Base-by-base conservation (phyloP, 2,329 filamentous ascomycete genomes). In the Aulographum hederae region DNA sequence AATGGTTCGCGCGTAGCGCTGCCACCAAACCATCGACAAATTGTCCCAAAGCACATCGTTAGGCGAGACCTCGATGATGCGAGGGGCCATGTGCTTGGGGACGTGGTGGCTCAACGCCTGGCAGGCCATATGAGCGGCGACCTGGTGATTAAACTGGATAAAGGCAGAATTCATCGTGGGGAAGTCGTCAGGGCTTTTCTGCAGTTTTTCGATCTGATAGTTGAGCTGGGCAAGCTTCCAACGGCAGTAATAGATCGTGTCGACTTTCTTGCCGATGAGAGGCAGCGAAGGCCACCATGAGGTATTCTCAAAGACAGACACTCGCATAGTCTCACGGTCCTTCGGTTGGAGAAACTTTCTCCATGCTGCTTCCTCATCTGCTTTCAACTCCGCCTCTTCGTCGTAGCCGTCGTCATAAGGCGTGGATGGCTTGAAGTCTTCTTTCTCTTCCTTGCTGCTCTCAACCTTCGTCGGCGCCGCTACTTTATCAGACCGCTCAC, bases 141-240 rank as follows among this genome's bases (percentile, higher is more conserved):
- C 80, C 50, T 98, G 89, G 47, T 94, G 78, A 46, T 98, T 93
- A 64, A 98, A 98, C 49, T 98, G 89, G 38, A 98, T 84, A 43
- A 98, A 98, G 1, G 89, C 89, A 1, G 86, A 93, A 45, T 80
- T 93, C 84, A 94, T 91, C 29, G 85, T 57, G 0, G 86, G 85
- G 39, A 82, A 95, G 4, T 76, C 72, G 41, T 94, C 85, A 0
- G 79, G 77, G 30, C 89, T 65, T 32, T 76, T 67, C 49, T 98
- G 89, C 41, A 95, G 89, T 28, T 76, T 61, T 43, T 94, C 85
- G 33, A 98, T 94, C 48, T 95, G 85, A 32, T 85, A 47, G 41
- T 95, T 98, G 13, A 95, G 61, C 11, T 80, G 71, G 13, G 89
- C 85, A 18, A 98, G 54, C 50, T 95, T 78, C 39, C 74, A 71